Conservation (phyloP, 1,284 basidiomycete genomes). For the Vanrija sp. region DNA sequence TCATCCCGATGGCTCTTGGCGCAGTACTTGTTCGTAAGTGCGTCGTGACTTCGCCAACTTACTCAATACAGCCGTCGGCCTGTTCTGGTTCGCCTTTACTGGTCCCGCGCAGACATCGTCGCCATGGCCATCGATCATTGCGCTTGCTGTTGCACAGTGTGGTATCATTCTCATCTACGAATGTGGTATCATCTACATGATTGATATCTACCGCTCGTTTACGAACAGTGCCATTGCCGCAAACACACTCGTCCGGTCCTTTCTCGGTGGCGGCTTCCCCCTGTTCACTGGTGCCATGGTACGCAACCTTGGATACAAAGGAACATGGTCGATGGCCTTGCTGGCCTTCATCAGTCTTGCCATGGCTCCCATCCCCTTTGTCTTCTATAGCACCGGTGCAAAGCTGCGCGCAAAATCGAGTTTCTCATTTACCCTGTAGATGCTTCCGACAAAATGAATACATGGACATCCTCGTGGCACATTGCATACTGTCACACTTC, state of each 20-base stretch:
- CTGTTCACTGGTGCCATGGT: slow-evolving; percentile 23
- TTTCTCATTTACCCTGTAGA: slow-evolving; percentile 13
- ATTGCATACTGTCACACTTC: not conserved
- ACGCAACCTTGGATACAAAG: slow-evolving; percentile 18
- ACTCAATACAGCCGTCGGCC: slow-evolving; percentile 8
- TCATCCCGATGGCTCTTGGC: slow-evolving; percentile 21
- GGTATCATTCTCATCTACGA: slow-evolving; percentile 23
- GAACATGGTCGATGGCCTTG: slow-evolving; percentile 17
- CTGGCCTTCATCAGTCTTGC: slow-evolving; percentile 12
- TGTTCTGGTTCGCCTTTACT: slow-evolving; percentile 28
- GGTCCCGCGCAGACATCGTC: slow-evolving; percentile 19
- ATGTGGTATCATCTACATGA: slow-evolving; percentile 19
- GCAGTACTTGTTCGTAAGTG: slow-evolving; percentile 9
- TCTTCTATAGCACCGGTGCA: slow-evolving; percentile 12
- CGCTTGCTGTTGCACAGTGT: slow-evolving; percentile 19
- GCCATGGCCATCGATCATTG: slow-evolving; percentile 21
- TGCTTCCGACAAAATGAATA: slow-evolving; percentile 10
- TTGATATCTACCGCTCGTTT: slow-evolving; percentile 20
- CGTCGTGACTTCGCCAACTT: not conserved
- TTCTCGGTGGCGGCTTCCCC: slow-evolving; percentile 22
- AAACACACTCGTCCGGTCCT: slow-evolving; percentile 19
- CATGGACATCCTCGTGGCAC: no score
- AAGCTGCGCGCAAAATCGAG: slow-evolving; percentile 12
- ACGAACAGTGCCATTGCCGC: slow-evolving; percentile 26
- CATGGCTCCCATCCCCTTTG: slow-evolving; percentile 18